Percentiles rank a stretch among this genome's conserved stretches.
These are phyloP conservation scores for Abrus pulchellus DNA, from an alignment of 306 rosid species.

Conservation along the genomic window DNA sequence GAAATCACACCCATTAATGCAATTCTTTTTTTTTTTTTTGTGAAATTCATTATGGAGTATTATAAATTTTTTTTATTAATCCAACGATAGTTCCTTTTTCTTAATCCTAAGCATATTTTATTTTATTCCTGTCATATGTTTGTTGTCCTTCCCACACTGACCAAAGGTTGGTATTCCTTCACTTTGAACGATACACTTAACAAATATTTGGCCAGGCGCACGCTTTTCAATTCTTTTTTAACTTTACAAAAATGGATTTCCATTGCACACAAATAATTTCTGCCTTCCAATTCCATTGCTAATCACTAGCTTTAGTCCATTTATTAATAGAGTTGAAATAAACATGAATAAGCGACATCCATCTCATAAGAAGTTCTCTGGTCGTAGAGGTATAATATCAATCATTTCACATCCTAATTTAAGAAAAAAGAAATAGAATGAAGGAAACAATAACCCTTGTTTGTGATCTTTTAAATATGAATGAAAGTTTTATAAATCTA, in stretches of 20 bases:
- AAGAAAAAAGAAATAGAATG: no score
- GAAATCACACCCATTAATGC: neutral
- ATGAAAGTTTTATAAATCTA: no score
- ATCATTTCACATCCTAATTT: no score
- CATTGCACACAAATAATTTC: neutral
- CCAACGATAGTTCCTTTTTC: conserved; percentile 1
- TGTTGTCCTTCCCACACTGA: neutral
- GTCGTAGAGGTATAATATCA: no score
- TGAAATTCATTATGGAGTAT: conserved; percentile 15
- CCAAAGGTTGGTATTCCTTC: neutral
- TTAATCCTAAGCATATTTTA: neutral
- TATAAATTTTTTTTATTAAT: conserved; percentile 21
- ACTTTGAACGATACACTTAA: no score
- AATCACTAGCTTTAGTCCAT: neutral
- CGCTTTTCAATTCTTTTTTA: neutral
- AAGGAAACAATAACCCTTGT: no score
- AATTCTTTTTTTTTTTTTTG: neutral
- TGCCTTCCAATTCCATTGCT: neutral
- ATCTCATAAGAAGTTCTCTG: no score
- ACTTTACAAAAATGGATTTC: neutral
- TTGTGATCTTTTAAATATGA: no score
- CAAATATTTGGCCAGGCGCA: neutral
- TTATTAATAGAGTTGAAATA: no score
- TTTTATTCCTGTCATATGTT: neutral
- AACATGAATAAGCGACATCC: no score